These are phyloP conservation scores for Geotrichum fermentans DNA, from an alignment of 1,139 yeast genomes.

Conservation along the genomic window DNA sequence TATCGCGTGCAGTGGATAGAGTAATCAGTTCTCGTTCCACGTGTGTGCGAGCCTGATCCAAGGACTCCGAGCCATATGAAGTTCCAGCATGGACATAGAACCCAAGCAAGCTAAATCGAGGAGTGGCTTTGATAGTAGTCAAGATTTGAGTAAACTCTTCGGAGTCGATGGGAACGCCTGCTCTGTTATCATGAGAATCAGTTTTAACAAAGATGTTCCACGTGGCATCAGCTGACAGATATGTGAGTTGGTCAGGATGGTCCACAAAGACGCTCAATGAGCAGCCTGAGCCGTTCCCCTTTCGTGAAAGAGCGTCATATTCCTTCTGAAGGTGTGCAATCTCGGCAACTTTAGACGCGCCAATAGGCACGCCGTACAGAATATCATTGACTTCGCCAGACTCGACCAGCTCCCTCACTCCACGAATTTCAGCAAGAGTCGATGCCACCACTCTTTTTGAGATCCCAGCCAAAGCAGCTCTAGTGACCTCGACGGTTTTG, in stretches of 20 bases:
- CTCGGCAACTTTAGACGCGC: conserved; percentile 48
- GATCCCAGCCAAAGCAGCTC: conserved; percentile 42
- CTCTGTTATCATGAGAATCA: conserved; percentile 44
- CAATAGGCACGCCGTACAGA: conserved; percentile 65
- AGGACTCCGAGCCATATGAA: conserved; percentile 52
- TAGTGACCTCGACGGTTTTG: conserved; percentile 50
- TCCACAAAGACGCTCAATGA: conserved; percentile 63
- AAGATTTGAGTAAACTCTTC: conserved; percentile 37
- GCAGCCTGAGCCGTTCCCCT: conserved; percentile 34
- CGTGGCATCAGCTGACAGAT: conserved; percentile 45
- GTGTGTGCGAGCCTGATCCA: conserved; percentile 46
- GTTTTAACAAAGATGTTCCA: conserved; percentile 45
- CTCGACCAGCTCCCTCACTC: conserved; percentile 44
- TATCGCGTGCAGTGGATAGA: conserved; percentile 51
- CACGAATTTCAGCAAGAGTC: conserved; percentile 64
- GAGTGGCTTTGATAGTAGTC: conserved; percentile 31
- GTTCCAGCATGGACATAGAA: conserved; percentile 80
- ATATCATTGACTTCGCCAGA: conserved; percentile 52
- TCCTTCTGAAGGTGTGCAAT: conserved; percentile 41
- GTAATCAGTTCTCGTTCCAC: conserved; percentile 53
- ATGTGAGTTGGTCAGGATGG: conserved; percentile 50
- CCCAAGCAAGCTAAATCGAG: conserved; percentile 46
- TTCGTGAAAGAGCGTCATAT: conserved; percentile 1
- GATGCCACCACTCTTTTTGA: conserved; percentile 58
- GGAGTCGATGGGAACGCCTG: conserved; percentile 48